Base-by-base conservation (phyloP, 1,284 basidiomycete species). In the Malassezia pachydermatis region DNA sequence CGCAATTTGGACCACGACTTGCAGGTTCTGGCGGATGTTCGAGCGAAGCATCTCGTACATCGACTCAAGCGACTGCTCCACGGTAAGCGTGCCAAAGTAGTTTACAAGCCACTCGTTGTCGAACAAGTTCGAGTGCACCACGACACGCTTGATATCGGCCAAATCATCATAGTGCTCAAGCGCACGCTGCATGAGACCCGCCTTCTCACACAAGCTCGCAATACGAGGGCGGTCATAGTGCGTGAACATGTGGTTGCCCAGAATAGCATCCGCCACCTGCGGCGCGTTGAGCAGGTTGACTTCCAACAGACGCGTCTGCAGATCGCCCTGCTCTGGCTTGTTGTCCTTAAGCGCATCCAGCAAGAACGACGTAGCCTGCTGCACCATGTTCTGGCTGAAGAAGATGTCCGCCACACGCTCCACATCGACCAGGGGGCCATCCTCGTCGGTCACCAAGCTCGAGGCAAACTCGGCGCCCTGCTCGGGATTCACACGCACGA, bases 341-440 rank as follows among this genome's bases (percentile, higher is more conserved):
- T 99, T 98, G 60, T 99, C 94, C 77, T 98, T 98, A 64, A 99
- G 79, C n/a, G 90, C 94, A 72, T 98, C 94, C 49, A 99, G 77
- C 41, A 98, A 77, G 83, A 99, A 98, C 3, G 88, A 92, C 0
- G 94, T 99, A 14, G 94, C 94, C 41, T 92, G 94, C 75, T 98
- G 94, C 55, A 98, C 90, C 88, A 98, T 89, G 76, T 96, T 98
- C 73, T 96, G 92, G 2, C 84, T 84, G 88, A 95, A 94, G 78
- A 98, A 98, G 69, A 98, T 94, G 71, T 99, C 94, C 52, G 65
- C 64, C 35, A 71, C 68, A 22, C 67, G 61, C 74, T 98, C 92
- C 54, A 98, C 76, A 68, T 99, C 92, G 41, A 98, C 86, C 55
- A 96, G 75, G 27, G 94, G 84, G 17, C 94, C 94, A 38, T 75